These are phyloP conservation scores for Shiraia bambusicola DNA, from an alignment of 2,329 filamentous ascomycete genomes.

Conservation along the genomic window DNA sequence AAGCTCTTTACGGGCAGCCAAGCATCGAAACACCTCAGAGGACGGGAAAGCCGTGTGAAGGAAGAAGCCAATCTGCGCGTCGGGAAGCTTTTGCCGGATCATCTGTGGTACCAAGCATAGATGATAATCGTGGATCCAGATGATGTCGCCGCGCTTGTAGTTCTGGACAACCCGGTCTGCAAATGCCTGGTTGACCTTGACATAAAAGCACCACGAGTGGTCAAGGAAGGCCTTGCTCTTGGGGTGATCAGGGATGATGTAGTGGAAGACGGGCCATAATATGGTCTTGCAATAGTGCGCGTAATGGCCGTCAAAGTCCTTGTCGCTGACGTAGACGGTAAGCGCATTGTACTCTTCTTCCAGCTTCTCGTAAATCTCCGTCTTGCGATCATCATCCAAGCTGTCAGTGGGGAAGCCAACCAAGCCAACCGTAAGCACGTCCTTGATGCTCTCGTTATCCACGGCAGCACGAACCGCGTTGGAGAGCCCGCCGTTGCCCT, in stretches of 20 bases:
- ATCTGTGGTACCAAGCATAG: conserved; percentile 84
- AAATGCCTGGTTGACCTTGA: conserved; percentile 88
- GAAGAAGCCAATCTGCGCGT: conserved; percentile 95
- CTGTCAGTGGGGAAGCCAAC: conserved; percentile 92
- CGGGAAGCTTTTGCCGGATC: conserved; percentile 85
- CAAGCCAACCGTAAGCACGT: conserved; percentile 89
- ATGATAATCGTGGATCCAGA: conserved; percentile 97
- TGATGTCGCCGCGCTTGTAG: conserved; percentile 89
- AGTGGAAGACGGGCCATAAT: conserved; percentile 96
- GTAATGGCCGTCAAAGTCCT: conserved; percentile 93
- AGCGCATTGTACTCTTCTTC: conserved; percentile 80
- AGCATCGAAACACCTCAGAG: conserved; percentile 90
- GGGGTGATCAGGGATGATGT: conserved; percentile 95
- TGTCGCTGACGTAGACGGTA: conserved; percentile 83
- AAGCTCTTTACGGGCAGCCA: conserved; percentile 82
- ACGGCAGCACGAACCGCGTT: conserved; percentile 82
- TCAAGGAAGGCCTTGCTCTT: conserved; percentile 98
- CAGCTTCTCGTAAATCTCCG: conserved; percentile 79
- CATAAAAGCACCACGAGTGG: conserved; percentile 94
- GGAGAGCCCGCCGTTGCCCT: conserved; percentile 88
- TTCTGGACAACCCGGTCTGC: conserved; percentile 86
- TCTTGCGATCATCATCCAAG: conserved; percentile 71
- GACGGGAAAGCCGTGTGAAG: conserved; percentile 94
- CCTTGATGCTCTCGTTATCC: conserved; percentile 66
- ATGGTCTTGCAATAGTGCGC: conserved; percentile 97